These are phyloP conservation scores for Physaria fendleri DNA, from an alignment of 345 rosid species.

Conservation along the genomic window DNA sequence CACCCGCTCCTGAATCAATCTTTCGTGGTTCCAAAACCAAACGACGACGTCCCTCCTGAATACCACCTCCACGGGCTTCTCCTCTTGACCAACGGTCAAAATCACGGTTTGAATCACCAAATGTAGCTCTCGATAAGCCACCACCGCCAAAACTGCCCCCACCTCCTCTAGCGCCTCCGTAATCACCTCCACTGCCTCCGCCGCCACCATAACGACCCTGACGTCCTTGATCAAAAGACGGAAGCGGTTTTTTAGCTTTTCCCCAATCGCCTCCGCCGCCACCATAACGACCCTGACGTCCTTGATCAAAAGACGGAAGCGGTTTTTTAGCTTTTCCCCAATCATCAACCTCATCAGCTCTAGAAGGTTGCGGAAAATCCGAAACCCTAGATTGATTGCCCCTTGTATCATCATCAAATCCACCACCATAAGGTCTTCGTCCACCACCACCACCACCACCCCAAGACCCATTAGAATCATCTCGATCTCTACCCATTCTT, in stretches of 20 bases:
- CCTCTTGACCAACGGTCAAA: conserved; percentile 73
- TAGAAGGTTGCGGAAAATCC: conserved; percentile 68
- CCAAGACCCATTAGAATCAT: conserved; percentile 49
- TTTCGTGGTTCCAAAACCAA: conserved; percentile 66
- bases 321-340: conserved; percentile 67
- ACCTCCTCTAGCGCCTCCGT: neutral
- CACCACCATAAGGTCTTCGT: conserved; percentile 65
- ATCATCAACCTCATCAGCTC: conserved; percentile 81
- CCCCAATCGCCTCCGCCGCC: conserved; percentile 53
- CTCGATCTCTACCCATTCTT: conserved; percentile 42
- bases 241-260: conserved; percentile 43
- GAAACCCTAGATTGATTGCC: conserved; percentile 72
- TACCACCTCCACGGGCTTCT: conserved; percentile 26
- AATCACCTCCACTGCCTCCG: neutral
- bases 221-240: conserved; percentile 50
- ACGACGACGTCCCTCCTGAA: conserved; percentile 53
- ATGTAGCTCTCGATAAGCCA: too few species aligned
- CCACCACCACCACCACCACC: conserved; percentile 43
- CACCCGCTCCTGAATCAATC: conserved; percentile 37
- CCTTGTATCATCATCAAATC: conserved; percentile 73
- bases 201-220: conserved; percentile 49
- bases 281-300: conserved; percentile 50
- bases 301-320: conserved; percentile 45
- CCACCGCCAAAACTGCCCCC: too few species aligned
- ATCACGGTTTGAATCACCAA: conserved; percentile 51